These are phyloP conservation scores for Opeltia flavorubescens DNA, from an alignment of 495 filamentous ascomycete species.

Conservation along the genomic window DNA sequence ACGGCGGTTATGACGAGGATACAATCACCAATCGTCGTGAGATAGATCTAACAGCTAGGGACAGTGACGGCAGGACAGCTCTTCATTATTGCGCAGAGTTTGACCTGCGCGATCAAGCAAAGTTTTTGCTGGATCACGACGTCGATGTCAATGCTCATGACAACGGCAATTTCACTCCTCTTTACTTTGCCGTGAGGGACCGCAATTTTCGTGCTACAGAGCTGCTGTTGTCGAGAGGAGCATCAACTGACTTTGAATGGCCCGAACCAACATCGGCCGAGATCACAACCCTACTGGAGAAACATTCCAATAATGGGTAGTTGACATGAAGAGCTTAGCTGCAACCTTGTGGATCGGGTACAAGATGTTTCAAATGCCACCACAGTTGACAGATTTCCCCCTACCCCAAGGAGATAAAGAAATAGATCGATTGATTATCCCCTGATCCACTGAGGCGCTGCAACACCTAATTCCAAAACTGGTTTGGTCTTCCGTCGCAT, in stretches of 20 bases:
- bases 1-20: neutral
- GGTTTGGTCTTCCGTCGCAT: no score
- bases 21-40: neutral
- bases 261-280: neutral
- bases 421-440: no score
- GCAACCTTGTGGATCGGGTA: no score
- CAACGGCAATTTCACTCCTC: neutral
- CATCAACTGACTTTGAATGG: neutral
- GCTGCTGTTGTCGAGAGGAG: neutral
- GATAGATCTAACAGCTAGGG: conserved; percentile 1
- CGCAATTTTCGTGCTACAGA: neutral
- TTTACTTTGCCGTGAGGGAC: neutral
- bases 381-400: no score
- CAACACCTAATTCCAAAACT: no score
- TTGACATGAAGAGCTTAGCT: no score
- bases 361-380: no score
- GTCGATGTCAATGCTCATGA: conserved; percentile 17
- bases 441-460: no score
- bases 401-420: no score
- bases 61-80: conserved; percentile 13
- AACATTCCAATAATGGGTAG: neutral
- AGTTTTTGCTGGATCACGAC: conserved; percentile 12
- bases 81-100: conserved; percentile 19
- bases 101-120: conserved; percentile 12
- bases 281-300: neutral